Evolutionary conservation across 768 basidiomycete species (phyloP).

Genomic region (Leccinum imitatum): DNA sequence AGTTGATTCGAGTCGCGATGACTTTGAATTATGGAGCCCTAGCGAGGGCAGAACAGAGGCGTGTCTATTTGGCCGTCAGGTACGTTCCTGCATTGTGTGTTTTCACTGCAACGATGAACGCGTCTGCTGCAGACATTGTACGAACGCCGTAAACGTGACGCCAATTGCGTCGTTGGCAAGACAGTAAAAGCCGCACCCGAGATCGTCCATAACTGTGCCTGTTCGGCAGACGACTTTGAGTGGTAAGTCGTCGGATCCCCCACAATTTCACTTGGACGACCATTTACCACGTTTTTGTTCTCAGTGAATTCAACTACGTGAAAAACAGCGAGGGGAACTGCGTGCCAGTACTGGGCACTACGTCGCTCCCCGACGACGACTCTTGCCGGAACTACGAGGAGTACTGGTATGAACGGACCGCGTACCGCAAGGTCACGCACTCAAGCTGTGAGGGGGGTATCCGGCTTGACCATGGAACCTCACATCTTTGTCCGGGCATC

Average conservation of each 20-base stretch:
- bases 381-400: conserved; percentile 62
- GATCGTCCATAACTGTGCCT: conserved; percentile 71
- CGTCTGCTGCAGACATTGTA: conserved; percentile 67
- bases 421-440: conserved; percentile 87
- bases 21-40: conserved; percentile 98
- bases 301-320: conserved; percentile 90
- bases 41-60: conserved; percentile 83
- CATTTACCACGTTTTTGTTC: background rate
- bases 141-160: conserved; percentile 78
- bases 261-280: background rate
- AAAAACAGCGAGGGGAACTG: conserved; percentile 71
- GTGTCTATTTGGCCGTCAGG: conserved; percentile 93
- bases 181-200: conserved; percentile 49
- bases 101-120: conserved; percentile 1
- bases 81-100: conserved; percentile 28
- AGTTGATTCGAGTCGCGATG: conserved; percentile 78
- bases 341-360: conserved; percentile 70
- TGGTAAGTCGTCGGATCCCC: conserved; percentile 61
- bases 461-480: conserved; percentile 71
- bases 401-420: conserved; percentile 93
- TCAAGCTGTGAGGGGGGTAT: conserved; percentile 82
- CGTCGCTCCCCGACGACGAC: conserved; percentile 59
- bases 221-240: conserved; percentile 81
- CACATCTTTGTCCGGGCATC: conserved; percentile 82
- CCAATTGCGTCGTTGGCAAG: conserved; percentile 83